These are phyloP conservation scores for Kodamaea nitidulidarum DNA, from an alignment of 805 yeast species.

Conservation along the genomic window DNA sequence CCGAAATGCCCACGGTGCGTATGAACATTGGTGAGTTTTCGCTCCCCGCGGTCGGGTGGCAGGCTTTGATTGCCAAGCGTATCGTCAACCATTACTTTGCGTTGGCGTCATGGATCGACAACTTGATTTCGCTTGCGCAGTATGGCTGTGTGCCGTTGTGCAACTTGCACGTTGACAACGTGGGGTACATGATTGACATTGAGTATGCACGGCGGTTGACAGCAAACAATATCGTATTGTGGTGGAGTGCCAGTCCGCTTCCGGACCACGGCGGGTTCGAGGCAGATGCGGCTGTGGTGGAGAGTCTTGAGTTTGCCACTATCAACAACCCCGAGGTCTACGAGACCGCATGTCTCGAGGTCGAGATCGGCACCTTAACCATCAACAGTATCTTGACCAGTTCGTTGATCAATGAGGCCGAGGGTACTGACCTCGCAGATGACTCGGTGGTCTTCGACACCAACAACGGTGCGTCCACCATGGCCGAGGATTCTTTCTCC, in stretches of 20 bases:
- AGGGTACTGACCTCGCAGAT: constrained; percentile 74
- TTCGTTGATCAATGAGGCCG: constrained; percentile 78
- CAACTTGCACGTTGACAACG: constrained; percentile 72
- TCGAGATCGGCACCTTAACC: constrained; percentile 72
- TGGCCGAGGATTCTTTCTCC: constrained; percentile 82
- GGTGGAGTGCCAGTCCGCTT: constrained; percentile 86
- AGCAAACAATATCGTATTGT: constrained; percentile 64
- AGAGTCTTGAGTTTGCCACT: constrained; percentile 59
- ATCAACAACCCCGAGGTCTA: constrained; percentile 78
- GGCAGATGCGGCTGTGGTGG: constrained; percentile 53
- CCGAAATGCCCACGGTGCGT: constrained; percentile 59
- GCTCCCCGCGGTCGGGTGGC: constrained; percentile 82
- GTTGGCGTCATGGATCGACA: constrained; percentile 67
- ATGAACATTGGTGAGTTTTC: constrained; percentile 56
- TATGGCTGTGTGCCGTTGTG: constrained; percentile 84
- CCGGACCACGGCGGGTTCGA: constrained; percentile 87
- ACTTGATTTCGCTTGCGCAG: constrained; percentile 59
- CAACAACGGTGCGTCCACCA: constrained; percentile 43
- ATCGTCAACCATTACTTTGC: constrained; percentile 68
- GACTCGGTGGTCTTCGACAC: constrained; percentile 29
- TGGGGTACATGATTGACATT: constrained; percentile 77
- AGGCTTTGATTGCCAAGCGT: constrained; percentile 57
- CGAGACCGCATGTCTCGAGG: constrained; percentile 71
- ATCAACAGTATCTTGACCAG: constrained; percentile 86
- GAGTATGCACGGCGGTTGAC: constrained; percentile 76